Base-by-base conservation (phyloP, 148 eudicot genomes). In the Vaccinium darrowii region DNA sequence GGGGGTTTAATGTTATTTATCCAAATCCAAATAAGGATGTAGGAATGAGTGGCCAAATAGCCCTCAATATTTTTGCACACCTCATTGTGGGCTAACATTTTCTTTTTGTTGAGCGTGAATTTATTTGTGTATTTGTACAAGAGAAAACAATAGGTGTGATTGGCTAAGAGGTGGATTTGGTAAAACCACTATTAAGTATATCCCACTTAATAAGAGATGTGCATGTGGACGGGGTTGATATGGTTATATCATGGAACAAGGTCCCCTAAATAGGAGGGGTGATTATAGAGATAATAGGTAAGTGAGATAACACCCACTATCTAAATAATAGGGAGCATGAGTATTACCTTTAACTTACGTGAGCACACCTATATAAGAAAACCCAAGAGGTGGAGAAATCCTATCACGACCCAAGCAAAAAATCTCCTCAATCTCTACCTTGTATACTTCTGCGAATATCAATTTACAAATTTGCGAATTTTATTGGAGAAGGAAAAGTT, bases 151-250 rank as follows among this genome's bases (percentile, higher is more conserved):
- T 69, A 19, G 75, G 39, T 69, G 75, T 69, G 75, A 69, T 27
- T 13, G 39, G 72, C 33, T 58, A 27, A 69, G 75, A 69, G 75
- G n/a, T 69, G n/a, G 75, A 69, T 69, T 69, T 69, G 75, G 75
- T 69, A 33, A 27, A 69, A 12, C 75, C 75, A 69, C 8, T 69
- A 27, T 27, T 69, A 27, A 4, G 43, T 27, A 12, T 69, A 69
- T 12, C 33, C 39, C 75, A 27, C 75, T 27, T 69, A 69, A 69
- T 69, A 69, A 10, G 75, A 69, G 39, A 30, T 69, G 75, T 30
- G 18, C 43, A 69, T 4, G 39, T 69, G 43, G 18, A 30, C 21
- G 75, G 25, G 75, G 75, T 30, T 27, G 75, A 27, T 30, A 5
- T 69, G 75, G 75, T 27, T 13, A 25, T n/a, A 65, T n/a, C 33